Evolutionary conservation across 345 rosid species (phyloP).

Genomic region (Brassica incana): DNA sequence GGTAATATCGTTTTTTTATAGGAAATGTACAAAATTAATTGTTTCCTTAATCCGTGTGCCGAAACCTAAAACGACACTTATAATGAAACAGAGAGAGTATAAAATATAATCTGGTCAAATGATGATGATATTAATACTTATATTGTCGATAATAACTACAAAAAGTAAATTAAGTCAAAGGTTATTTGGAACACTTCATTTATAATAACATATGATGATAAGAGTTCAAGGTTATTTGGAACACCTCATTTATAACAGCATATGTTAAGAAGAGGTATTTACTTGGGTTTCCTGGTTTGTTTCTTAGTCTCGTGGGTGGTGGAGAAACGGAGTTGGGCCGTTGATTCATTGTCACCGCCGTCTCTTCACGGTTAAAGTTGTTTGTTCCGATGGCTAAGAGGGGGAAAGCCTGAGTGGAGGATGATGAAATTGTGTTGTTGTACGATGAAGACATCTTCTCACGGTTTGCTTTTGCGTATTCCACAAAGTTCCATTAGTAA

Average conservation of each 20-base stretch:
- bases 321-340: conserved; percentile 42
- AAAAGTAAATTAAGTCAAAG: not conserved
- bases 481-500: conserved; percentile 31
- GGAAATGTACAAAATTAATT: no score
- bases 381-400: not conserved
- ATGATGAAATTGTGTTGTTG: conserved; percentile 24
- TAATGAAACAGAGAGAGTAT: not conserved
- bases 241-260: not conserved
- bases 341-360: conserved; percentile 18
- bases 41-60: no score
- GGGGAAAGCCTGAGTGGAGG: conserved; percentile 34
- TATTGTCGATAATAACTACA: not conserved
- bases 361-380: conserved; percentile 26
- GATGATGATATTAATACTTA: not conserved
- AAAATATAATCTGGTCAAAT: not conserved
- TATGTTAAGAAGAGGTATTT: conserved; percentile 34
- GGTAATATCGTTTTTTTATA: no score
- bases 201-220: not conserved
- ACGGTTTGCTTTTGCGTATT: not conserved
- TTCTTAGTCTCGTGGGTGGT: conserved; percentile 63
- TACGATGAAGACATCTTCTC: conserved; percentile 38
- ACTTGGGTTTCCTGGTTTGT: conserved; percentile 79
- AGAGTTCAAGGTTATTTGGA: not conserved
- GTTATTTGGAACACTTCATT: no score
- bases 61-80: no score